These are phyloP conservation scores for Arthrobotrys sphaeroides DNA, from an alignment of 2,329 filamentous ascomycete genomes.

Conservation along the genomic window DNA sequence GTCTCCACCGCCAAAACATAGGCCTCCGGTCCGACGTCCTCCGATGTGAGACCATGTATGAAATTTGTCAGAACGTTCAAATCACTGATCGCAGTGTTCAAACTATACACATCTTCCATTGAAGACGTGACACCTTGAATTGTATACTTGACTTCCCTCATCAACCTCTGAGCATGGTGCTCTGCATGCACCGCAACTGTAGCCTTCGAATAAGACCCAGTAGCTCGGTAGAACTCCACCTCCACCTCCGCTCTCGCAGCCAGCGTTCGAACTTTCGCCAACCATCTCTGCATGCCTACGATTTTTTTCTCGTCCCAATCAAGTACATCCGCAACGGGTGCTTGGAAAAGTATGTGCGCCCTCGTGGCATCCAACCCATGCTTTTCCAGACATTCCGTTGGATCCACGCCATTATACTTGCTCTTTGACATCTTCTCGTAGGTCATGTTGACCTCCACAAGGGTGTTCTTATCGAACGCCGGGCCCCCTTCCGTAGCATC, in stretches of 20 bases:
- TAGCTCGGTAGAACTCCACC: constrained; percentile 28
- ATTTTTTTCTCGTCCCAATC: constrained; percentile 91
- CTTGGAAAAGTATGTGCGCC: constrained; percentile 88
- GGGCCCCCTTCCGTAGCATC: constrained; percentile 64
- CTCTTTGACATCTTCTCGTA: constrained; percentile 97
- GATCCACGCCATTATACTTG: constrained; percentile 90
- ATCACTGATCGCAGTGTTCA: constrained; percentile 86
- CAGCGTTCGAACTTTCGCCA: constrained; percentile 70
- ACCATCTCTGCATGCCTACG: constrained; percentile 81
- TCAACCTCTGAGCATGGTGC: neutral
- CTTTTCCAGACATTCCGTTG: constrained; percentile 73
- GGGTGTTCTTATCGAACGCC: constrained; percentile 72
- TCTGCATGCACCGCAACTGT: neutral
- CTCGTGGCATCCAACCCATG: constrained; percentile 85
- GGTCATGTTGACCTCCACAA: constrained; percentile 63
- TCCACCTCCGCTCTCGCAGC: constrained; percentile 23
- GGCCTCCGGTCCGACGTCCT: constrained; percentile 59
- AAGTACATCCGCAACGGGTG: constrained; percentile 81
- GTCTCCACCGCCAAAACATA: constrained; percentile 66
- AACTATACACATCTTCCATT: constrained; percentile 75
- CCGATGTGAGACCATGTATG: constrained; percentile 65
- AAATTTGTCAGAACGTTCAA: constrained; percentile 82
- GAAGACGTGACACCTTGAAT: constrained; percentile 71
- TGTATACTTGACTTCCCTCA: constrained; percentile 55
- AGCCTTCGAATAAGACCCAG: neutral